Evolutionary conservation across 2,329 filamentous ascomycete genomes (phyloP).

Genomic region (Colletotrichum cordylinicola): DNA sequence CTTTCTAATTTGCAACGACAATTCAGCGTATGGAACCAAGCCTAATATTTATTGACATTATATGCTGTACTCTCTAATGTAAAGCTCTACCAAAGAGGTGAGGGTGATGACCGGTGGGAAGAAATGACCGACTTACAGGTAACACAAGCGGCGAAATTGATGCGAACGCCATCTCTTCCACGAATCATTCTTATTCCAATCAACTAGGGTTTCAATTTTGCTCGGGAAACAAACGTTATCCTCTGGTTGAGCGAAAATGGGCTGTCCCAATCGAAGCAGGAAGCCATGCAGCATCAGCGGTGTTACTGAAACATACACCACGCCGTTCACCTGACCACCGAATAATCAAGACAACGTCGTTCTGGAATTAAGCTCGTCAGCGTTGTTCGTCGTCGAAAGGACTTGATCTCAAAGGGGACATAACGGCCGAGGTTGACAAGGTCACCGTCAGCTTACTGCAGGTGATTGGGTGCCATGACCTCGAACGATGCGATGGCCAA

Average conservation of each 20-base stretch:
- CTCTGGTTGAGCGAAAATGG: background rate
- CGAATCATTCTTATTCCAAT: background rate
- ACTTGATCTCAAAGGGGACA: background rate
- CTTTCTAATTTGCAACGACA: background rate
- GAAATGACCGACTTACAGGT: background rate
- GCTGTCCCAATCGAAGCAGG: background rate
- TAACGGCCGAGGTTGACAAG: background rate
- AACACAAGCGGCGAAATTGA: background rate
- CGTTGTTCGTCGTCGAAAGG: background rate
- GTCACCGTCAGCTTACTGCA: background rate
- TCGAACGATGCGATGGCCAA: background rate
- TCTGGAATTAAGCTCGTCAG: background rate
- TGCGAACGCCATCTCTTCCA: background rate
- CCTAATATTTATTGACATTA: background rate
- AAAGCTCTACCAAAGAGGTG: background rate
- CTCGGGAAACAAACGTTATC: background rate
- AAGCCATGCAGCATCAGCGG: background rate
- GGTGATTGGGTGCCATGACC: background rate
- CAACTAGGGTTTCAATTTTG: background rate
- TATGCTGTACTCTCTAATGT: background rate
- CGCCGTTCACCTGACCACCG: background rate
- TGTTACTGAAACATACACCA: background rate
- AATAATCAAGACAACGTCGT: background rate
- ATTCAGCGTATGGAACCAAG: background rate
- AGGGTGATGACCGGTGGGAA: background rate